These are phyloP conservation scores for Leucocoprinus leucothites DNA, from an alignment of 768 basidiomycete species.

Conservation along the genomic window DNA sequence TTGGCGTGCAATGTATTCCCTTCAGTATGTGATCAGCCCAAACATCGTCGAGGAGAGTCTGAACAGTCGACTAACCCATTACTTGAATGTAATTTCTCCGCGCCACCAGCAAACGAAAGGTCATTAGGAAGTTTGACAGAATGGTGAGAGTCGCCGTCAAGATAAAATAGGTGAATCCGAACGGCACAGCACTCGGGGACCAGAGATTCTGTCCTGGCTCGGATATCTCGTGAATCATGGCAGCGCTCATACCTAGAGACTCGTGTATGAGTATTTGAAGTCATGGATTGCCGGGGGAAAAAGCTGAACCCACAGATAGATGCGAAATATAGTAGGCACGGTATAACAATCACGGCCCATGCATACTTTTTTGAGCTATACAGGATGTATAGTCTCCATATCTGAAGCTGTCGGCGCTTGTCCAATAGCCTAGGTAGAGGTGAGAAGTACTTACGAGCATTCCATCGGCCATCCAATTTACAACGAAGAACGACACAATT, in stretches of 20 bases:
- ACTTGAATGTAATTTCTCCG: conserved; percentile 2
- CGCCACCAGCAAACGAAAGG: conserved; percentile 2
- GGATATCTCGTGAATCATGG: conserved; percentile 5
- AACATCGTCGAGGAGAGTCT: too few species aligned
- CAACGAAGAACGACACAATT: conserved; percentile 11
- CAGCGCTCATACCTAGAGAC: conserved; percentile 8
- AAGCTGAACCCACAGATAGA: too few species aligned
- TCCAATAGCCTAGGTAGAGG: background rate
- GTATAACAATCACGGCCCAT: conserved; percentile 1
- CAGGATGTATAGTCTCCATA: conserved; percentile 14
- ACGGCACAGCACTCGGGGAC: background rate
- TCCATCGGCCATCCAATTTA: conserved; percentile 17
- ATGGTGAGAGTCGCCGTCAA: conserved; percentile 10
- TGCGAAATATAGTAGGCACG: background rate
- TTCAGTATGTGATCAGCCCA: background rate
- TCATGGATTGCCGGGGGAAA: background rate
- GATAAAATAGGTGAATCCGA: conserved; percentile 11
- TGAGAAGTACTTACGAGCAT: conserved; percentile 11
- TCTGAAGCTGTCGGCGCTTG: background rate
- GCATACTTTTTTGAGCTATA: background rate
- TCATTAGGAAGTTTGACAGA: conserved; percentile 6
- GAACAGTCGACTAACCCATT: background rate
- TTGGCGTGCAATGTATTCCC: conserved; percentile 4
- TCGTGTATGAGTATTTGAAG: background rate
- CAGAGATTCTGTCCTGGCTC: conserved; percentile 5